Evolutionary conservation across 805 yeast species (phyloP), one percentile per base, ranked within the genome.

Genomic region (Yamadazyma laniorum): DNA sequence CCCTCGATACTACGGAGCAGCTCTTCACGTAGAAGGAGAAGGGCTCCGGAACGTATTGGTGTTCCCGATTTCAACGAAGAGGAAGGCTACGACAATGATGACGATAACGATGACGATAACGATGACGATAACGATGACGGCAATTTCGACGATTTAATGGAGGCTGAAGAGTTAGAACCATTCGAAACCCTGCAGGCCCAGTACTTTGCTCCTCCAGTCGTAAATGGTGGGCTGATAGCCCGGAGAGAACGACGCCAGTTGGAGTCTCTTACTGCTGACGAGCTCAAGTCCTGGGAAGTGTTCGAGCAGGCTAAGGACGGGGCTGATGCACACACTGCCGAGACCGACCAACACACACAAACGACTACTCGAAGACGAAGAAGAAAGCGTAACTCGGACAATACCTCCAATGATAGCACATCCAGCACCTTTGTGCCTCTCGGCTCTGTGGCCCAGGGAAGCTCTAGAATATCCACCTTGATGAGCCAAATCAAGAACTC

Each of bases 161-260:
- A 27, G 14, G 5, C 27, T 13, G 11, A 30, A 13, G 34, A n/a
- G 9, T 29, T 29, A n/a, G 23, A 21, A 6, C 23, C 9, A 7
- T 21, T 21, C 23, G 23, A 21, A 6, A 7, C 23, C 13, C 34
- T 6, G 16, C 34, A 5, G 16, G 18, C 15, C 18, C 17, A n/a
- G 6, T 14, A 26, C 13, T 15, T 13, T 4, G 25, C 22, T n/a
- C 47, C 40, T 19, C 52, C 55, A 13, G 59, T 54, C 8, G 47
- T 61, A 15, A 68, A 68, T 39, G 74, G 74, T 5, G 74, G 74
- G 0, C 62, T 63, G 2, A 39, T 64, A 9, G 51, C 56, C 18
- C 43, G 74, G 30, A 54, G 61, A 27, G 72, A 65, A 40, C 50
- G 52, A 15, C 50, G 59, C 6, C 64, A 56, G 16, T 30, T 47